Base-by-base conservation (phyloP, 169 alveolate genomes). In the Toxoplasma gondii region DNA sequence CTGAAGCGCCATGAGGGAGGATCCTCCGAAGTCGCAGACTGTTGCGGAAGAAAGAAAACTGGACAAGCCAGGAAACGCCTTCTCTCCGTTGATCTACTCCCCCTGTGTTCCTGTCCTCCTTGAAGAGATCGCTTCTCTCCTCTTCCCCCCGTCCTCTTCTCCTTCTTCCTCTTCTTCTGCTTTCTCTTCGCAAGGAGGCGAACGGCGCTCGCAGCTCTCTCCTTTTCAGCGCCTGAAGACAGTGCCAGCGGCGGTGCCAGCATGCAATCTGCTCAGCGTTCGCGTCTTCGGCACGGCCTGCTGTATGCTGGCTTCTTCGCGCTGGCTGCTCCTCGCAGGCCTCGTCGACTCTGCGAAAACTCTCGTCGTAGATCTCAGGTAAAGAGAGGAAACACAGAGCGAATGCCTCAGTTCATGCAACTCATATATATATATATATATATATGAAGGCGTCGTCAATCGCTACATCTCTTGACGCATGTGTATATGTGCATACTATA, bases 71-170 rank as follows among this genome's bases (percentile, higher is more conserved):
- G 12, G 12, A n/a, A n/a, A n/a, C n/a, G n/a, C n/a, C 53, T 41
- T 31, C 53, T 31, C 44, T 4, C 36, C 36, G 44, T 41, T 9
- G 53, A 80, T 80, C 58, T 80, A 17, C 36, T 22, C 67, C 38
- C 90, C 90, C 38, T 41, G 90, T 19, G 53, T 82, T 12, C 90
- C 90, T 7, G 90, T 82, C 31, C 90, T 82, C 38, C 90, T 82
- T 1, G 90, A 82, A 24, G 90, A 82, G 64, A 29, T 82, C 19
- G 17, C 34, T 34, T 9, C 90, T 34, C 38, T 44, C 44, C 49
- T 64, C 7, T 27, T 16, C 24, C 74, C n/a, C 29, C n/a, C 74
- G 84, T n/a, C 36, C 19, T 29, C 19, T 69, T 17, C 36, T 69
- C 24, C 58, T 49, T 49, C 58, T 49, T 49, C 44, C 49, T 74